phyloP scores from a whole-genome alignment of 495 filamentous ascomycete species.

The Aspergillus bridgeri region DNA sequence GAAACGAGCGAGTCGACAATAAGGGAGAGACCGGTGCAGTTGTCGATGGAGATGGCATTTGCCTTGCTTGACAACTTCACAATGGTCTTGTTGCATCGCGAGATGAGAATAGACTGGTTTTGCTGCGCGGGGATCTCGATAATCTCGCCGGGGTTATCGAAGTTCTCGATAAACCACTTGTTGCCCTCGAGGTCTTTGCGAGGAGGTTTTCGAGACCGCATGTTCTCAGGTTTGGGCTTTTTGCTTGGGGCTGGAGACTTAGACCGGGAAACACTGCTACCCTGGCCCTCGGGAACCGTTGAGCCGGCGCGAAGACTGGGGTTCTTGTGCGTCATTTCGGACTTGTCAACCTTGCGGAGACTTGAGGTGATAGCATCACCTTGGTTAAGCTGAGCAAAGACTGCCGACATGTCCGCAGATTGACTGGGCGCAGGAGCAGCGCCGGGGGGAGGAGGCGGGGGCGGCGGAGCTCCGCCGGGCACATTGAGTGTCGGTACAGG shows the following conservation, averaged over 20 bases:
- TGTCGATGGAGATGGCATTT: conserved; percentile 91
- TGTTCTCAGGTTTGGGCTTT: conserved; percentile 91
- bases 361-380: conserved; percentile 81
- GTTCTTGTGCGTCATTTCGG: conserved; percentile 98
- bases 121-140: conserved; percentile 75
- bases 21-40: conserved; percentile 77
- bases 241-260: conserved; percentile 83
- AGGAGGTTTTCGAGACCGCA: conserved; percentile 89
- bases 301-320: conserved; percentile 76
- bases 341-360: conserved; percentile 88
- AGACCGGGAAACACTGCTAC: conserved; percentile 44
- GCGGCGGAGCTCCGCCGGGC: conserved; percentile 62
- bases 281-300: conserved; percentile 54
- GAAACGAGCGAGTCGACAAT: conserved; percentile 88
- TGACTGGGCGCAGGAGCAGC: conserved; percentile 28
- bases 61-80: conserved; percentile 87
- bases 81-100: conserved; percentile 83
- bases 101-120: conserved; percentile 87
- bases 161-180: conserved; percentile 97
- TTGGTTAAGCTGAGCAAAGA: conserved; percentile 88
- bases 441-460: conserved; percentile 43
- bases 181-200: conserved; percentile 91
- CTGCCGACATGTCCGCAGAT: conserved; percentile 63
- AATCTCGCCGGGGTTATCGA: conserved; percentile 67
- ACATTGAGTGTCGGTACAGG: conserved; percentile 53